Conservation (phyloP, 768 basidiomycete species). For the Lactifluus volemus region DNA sequence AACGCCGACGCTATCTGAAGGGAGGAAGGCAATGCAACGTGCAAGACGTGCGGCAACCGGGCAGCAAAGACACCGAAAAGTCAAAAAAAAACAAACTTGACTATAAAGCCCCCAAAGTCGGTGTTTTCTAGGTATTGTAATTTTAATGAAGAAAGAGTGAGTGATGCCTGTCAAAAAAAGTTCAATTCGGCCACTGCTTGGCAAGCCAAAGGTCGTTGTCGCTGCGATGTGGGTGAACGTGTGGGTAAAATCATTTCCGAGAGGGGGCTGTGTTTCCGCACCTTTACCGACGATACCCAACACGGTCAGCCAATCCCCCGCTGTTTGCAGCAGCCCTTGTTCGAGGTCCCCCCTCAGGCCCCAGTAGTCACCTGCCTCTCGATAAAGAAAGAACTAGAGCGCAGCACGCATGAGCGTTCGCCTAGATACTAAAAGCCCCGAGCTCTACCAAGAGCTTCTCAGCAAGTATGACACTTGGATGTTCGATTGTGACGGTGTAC, state of each 20-base stretch:
- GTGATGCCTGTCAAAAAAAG: no score
- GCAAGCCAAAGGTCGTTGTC: not conserved
- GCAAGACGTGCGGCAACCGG: slow-evolving; percentile 11
- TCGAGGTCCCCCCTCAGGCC: not conserved
- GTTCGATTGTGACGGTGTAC: slow-evolving; percentile 93
- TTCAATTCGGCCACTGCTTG: not conserved
- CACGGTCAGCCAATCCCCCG: not conserved
- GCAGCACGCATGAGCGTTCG: slow-evolving; percentile 12
- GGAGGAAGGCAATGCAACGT: slow-evolving; percentile 7
- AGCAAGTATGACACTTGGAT: slow-evolving; percentile 86
- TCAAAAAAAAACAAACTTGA: not conserved
- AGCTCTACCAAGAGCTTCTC: slow-evolving; percentile 32
- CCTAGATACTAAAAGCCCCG: slow-evolving; percentile 11
- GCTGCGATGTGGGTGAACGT: not conserved
- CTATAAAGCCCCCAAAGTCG: no score
- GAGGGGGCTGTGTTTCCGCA: not conserved
- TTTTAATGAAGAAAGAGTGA: no score
- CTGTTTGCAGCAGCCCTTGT: not conserved
- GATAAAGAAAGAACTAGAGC: not conserved
- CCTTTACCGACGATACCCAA: not conserved
- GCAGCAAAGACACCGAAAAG: not conserved
- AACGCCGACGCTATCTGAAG: slow-evolving; percentile 2
- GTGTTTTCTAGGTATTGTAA: not conserved
- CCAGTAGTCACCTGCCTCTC: not conserved
- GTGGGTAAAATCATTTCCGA: slow-evolving; percentile 2